Base-by-base conservation (phyloP, 2,329 filamentous ascomycete genomes). In the Microdochium bolleyi region DNA sequence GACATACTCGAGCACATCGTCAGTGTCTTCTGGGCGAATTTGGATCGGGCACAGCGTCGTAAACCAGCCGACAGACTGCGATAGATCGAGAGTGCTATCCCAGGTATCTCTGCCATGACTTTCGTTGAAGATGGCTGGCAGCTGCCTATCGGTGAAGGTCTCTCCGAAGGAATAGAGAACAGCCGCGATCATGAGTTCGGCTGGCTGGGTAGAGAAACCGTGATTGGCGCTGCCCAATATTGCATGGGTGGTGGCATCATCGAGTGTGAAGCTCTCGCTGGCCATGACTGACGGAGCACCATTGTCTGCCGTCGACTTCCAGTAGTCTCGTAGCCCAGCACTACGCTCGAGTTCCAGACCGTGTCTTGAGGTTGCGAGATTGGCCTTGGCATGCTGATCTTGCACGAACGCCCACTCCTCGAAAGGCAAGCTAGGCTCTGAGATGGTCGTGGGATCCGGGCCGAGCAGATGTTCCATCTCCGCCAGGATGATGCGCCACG, bases 61-160 rank as follows among this genome's bases (percentile, higher is more conserved):
- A 19, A 48, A 48, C 44, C 44, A 48, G 44, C 44, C 44, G 11
- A 48, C 44, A 5, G 44, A 24, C 16, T 49, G 46, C 1, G 60
- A 57, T 3, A 62, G 38, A 44, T 63, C 57, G 19, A 25, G 44
- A 16, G 8, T 48, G n/a, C 7, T 5, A 16, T 48, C 44, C 44
- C 44, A 48, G 4, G 21, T 13, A 22, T 48, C 44, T 10, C 44
- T 22, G 44, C 44, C 44, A 19, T 48, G 44, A 19, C 44, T 25
- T 19, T 48, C 44, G 21, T 24, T 24, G 44, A 24, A 19, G 4
- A 48, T 25, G 21, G 21, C 21, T 22, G 44, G 44, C 19, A 25
- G 16, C 11, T 11, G 8, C 9, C 44, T 22, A 5, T 54, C 56
- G 2, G 50, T 27, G 51, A 48, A 48, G 8, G 22, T 19, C 9